These are phyloP conservation scores for Planoprotostelium fungivorum DNA, from an alignment of 78 protist species.

Conservation along the genomic window DNA sequence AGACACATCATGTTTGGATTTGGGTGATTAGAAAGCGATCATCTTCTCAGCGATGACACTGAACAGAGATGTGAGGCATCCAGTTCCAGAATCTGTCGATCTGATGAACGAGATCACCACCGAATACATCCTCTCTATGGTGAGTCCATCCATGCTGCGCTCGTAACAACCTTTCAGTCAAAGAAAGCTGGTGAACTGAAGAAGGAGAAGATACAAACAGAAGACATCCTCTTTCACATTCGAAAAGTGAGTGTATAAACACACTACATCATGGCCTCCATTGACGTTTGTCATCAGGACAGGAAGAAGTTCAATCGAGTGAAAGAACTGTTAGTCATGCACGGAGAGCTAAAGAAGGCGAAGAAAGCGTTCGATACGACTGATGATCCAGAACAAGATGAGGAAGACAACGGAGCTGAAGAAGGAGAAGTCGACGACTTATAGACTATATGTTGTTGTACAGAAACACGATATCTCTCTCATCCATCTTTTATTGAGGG, in stretches of 20 bases:
- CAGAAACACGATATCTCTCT: too few species aligned
- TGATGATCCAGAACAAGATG: conserved; percentile 26
- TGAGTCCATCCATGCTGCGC: conserved; percentile 37
- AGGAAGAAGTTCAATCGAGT: conserved; percentile 54
- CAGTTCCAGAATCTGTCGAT: conserved; percentile 54
- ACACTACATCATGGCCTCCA: background rate
- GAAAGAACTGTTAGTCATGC: conserved; percentile 44
- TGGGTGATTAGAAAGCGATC: conserved; percentile 19
- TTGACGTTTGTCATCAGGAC: conserved; percentile 3
- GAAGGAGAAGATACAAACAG: conserved; percentile 51
- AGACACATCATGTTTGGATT: conserved; percentile 71
- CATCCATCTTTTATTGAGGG: too few species aligned
- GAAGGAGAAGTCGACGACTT: too few species aligned
- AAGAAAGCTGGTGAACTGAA: background rate
- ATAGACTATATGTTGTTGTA: too few species aligned
- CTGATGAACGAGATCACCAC: conserved; percentile 49
- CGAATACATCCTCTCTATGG: conserved; percentile 50
- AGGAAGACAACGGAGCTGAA: conserved; percentile 2
- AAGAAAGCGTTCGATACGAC: conserved; percentile 53
- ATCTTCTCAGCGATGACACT: too few species aligned
- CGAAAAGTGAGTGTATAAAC: conserved; percentile 14
- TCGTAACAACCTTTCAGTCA: conserved; percentile 6
- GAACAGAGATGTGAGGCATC: conserved; percentile 54
- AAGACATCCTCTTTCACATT: conserved; percentile 51
- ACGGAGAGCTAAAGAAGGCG: conserved; percentile 54